Conservation (phyloP, 2,329 filamentous ascomycete species). For the Sporothrix variecibatus region DNA sequence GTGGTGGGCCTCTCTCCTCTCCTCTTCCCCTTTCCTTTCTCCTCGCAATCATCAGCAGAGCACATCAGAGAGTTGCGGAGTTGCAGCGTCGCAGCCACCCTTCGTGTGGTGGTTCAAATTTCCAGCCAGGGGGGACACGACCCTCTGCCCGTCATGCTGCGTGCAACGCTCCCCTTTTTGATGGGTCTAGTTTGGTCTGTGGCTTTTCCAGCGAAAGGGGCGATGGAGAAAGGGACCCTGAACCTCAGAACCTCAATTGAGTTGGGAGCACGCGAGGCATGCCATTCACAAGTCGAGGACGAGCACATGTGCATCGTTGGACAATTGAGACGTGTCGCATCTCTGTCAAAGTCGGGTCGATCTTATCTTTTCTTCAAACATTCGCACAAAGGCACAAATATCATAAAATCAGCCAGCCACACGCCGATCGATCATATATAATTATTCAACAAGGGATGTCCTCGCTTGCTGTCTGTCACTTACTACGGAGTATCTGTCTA, state of each 20-base stretch:
- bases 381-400: background rate
- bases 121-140: conserved; percentile 1
- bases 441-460: background rate
- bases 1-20: background rate
- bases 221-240: background rate
- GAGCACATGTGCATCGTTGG: background rate
- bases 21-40: background rate
- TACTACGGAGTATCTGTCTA: background rate
- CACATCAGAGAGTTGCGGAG: background rate
- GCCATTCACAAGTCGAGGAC: background rate
- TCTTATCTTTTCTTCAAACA: background rate
- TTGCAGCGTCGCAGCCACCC: conserved; percentile 12
- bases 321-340: background rate
- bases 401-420: background rate
- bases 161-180: background rate
- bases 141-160: conserved; percentile 4
- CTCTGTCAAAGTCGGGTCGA: background rate
- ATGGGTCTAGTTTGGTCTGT: background rate
- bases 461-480: background rate
- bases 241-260: background rate
- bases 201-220: background rate
- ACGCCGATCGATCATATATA: background rate
- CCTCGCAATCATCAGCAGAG: background rate
- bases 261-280: background rate
- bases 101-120: background rate